Percentiles rank a stretch among this genome's conserved stretches.
These are phyloP conservation scores for Coniosporium tulheliwenetii DNA, from an alignment of 2,329 filamentous ascomycete genomes.

Conservation along the genomic window DNA sequence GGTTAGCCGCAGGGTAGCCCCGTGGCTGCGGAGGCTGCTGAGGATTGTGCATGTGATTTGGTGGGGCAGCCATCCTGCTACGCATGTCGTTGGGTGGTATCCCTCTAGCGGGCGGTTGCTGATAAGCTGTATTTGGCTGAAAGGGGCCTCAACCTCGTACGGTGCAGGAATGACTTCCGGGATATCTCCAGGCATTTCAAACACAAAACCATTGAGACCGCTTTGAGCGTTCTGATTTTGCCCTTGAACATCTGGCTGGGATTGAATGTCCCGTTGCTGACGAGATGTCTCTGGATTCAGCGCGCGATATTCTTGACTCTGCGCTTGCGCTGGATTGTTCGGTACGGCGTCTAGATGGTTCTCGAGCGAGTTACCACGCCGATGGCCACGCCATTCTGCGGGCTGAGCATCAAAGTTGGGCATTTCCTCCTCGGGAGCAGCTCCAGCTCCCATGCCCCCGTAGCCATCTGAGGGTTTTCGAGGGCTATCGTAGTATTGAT, in stretches of 20 bases:
- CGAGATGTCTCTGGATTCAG: constrained; percentile 31
- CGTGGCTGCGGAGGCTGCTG: constrained; percentile 13
- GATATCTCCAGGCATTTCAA: constrained; percentile 55
- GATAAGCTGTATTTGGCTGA: not conserved
- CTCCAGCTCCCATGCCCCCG: constrained; percentile 8
- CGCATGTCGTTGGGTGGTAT: not conserved
- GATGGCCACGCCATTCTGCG: constrained; percentile 9
- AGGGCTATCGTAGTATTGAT: constrained; percentile 25
- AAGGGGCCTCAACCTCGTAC: not conserved
- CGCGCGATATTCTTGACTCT: constrained; percentile 11
- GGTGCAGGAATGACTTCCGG: constrained; percentile 17
- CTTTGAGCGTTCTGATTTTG: constrained; percentile 15
- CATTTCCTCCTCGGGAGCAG: constrained; percentile 37
- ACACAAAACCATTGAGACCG: constrained; percentile 26
- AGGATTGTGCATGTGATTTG: not conserved
- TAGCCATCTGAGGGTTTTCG: no score
- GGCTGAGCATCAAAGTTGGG: constrained; percentile 43
- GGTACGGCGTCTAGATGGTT: constrained; percentile 8
- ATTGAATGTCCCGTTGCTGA: constrained; percentile 13
- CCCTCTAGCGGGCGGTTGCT: not conserved
- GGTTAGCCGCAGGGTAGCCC: constrained; percentile 12
- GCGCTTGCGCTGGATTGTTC: constrained; percentile 14
- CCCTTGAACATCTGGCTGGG: constrained; percentile 2
- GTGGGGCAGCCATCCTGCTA: not conserved
- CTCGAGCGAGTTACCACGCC: constrained; percentile 7